Percentiles rank a stretch among this genome's conserved stretches.
These are phyloP conservation scores for Crithidia expoeki DNA, from an alignment of 208 protist genomes.

Conservation along the genomic window DNA sequence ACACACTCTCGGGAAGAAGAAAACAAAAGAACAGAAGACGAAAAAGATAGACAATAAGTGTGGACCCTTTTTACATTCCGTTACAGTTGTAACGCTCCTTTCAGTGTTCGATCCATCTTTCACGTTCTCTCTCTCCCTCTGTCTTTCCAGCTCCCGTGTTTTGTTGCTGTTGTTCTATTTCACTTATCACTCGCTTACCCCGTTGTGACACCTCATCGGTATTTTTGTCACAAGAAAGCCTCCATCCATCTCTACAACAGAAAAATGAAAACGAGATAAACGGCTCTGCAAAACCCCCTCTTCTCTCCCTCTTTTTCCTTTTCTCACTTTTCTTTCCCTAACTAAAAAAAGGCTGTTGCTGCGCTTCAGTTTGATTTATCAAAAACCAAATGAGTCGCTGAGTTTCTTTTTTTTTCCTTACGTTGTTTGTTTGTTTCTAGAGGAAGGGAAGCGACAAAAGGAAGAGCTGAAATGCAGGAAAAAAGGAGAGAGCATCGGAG, in stretches of 20 bases:
- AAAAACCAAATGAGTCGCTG: not conserved
- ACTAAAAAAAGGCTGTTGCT: not conserved
- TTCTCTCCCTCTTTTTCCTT: conserved; percentile 16
- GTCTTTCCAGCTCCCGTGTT: too few species aligned
- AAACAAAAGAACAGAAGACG: conserved; percentile 3
- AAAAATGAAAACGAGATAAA: conserved; percentile 25
- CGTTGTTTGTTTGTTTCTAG: too few species aligned
- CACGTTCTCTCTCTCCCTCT: too few species aligned
- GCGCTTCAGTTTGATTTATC: not conserved
- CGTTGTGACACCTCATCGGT: not conserved
- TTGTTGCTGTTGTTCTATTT: not conserved
- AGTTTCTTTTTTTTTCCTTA: not conserved
- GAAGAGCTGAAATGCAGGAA: not conserved
- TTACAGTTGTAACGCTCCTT: too few species aligned
- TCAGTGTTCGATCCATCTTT: too few species aligned
- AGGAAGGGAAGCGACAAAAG: not conserved
- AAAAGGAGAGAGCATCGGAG: not conserved
- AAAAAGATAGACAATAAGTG: conserved; percentile 10
- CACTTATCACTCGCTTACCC: not conserved
- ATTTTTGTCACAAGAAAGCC: not conserved
- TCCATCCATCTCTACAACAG: conserved; percentile 17
- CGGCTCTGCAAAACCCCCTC: conserved; percentile 6
- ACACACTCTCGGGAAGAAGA: not conserved
- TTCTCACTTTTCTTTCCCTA: not conserved
- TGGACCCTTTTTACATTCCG: too few species aligned